Evolutionary conservation across 2,329 filamentous ascomycete genomes (phyloP), one percentile per base, ranked within the genome.

Genomic region (Ophiocordyceps robertsii): DNA sequence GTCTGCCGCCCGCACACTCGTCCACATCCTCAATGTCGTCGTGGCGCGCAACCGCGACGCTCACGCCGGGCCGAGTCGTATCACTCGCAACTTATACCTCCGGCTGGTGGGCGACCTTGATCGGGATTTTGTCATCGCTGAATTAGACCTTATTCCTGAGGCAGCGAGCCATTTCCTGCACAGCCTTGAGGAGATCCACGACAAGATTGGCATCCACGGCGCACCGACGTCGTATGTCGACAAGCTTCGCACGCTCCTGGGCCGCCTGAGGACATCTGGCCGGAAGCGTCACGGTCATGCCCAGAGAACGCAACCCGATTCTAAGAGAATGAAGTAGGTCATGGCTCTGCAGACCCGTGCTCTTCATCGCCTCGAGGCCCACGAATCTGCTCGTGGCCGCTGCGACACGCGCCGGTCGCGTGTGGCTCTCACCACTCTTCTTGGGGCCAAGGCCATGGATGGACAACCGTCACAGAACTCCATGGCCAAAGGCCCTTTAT

Each of bases 1-100:
- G 27, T 68, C 65, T 3, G 72, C 71, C 5, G 70, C 67, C 3
- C 63, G 61, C 4, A 61, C 68, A 0, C 61, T 76, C 2, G 55
- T 75, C 1, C 65, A 64, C 49, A 68, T 74, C 38, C 62, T 77
- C 19, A 53, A 59, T 31, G 55, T 60, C 14, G 64, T 75, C 3
- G 63, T 67, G 6, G 53, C 58, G 36, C 63, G 62, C 29, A 64
- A 65, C 47, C 47, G 47, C 21, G 64, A 72, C 45, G 51, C 57
- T 14, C 60, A 62, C 27, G 47, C 51, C 1, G 52, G 53, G 3
- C 43, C 49, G 1, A 51, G 48, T 2, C 54, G 54, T 1, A 42
- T 47, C 1, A 61, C 67, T 29, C 60, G 64, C 6, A 72, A 72
- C 45, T 59, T 75, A 9, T 76, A 71, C 54, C 52, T 60, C 36